Conservation (phyloP, 2,329 filamentous ascomycete genomes). For the Xylariaceae sp. region DNA sequence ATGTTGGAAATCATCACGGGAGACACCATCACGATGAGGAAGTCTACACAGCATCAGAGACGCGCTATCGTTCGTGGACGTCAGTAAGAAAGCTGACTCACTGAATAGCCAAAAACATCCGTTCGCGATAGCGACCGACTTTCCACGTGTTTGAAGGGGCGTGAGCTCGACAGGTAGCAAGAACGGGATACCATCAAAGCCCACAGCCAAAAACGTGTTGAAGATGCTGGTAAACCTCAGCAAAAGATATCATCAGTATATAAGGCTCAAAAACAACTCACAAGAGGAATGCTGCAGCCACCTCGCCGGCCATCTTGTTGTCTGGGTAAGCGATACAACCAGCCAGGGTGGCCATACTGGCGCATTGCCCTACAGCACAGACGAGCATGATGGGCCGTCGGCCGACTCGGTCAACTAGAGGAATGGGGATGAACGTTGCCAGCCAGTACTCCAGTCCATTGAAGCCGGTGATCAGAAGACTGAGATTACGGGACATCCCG, state of each 20-base stretch:
- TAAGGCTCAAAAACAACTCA: not conserved
- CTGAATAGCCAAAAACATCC: slow-evolving; percentile 1
- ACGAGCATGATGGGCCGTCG: not conserved
- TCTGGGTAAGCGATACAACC: not conserved
- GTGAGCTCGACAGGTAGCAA: not conserved
- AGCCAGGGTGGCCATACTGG: not conserved
- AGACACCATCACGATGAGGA: slow-evolving; percentile 1
- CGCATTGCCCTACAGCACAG: not conserved
- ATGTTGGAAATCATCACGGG: not conserved
- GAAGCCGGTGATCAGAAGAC: not conserved
- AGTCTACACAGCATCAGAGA: not conserved
- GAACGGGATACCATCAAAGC: not conserved
- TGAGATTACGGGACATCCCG: slow-evolving; percentile 1
- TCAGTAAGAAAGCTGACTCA: not conserved
- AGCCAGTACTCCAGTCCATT: slow-evolving; percentile 1
- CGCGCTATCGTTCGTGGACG: no score
- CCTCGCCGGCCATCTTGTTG: not conserved
- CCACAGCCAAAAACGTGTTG: not conserved
- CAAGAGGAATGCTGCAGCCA: not conserved
- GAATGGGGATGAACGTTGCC: slow-evolving; percentile 1
- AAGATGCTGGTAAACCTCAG: not conserved
- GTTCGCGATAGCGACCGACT: slow-evolving; percentile 1
- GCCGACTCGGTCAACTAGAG: not conserved
- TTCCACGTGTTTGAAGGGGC: slow-evolving; percentile 1
- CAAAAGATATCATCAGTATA: not conserved